Evolutionary conservation across 2,329 filamentous ascomycete species (phyloP).

Genomic region (Fusarium sp.): DNA sequence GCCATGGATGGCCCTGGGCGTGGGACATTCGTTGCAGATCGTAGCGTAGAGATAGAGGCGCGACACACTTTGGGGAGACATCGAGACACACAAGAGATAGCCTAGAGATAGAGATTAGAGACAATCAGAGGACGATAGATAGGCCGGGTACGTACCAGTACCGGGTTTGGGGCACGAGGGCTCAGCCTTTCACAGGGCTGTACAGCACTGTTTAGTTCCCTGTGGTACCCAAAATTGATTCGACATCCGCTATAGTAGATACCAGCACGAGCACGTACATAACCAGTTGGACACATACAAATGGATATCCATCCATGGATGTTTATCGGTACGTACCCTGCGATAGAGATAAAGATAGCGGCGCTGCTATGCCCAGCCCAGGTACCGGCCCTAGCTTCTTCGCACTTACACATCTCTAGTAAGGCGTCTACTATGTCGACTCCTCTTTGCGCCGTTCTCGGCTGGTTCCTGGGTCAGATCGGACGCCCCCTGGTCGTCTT

Average conservation of each 20-base stretch:
- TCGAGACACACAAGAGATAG: conserved; percentile 17
- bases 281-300: conserved; percentile 50
- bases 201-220: conserved; percentile 26
- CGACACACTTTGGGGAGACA: conserved; percentile 10
- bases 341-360: conserved; percentile 47
- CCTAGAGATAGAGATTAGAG: conserved; percentile 33
- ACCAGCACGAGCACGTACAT: conserved; percentile 33
- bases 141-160: conserved; percentile 24
- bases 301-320: conserved; percentile 27
- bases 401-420: conserved; percentile 25
- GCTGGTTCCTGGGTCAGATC: conserved; percentile 45
- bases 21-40: conserved; percentile 37
- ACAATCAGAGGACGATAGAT: conserved; percentile 35
- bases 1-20: conserved; percentile 30
- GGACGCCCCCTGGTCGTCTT: conserved; percentile 16
- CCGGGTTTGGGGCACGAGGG: not conserved
- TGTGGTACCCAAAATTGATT: conserved; percentile 36
- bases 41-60: conserved; percentile 36
- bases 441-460: conserved; percentile 41
- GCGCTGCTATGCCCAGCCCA: conserved; percentile 28
- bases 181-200: conserved; percentile 32
- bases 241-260: conserved; percentile 7
- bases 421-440: conserved; percentile 32
- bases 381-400: conserved; percentile 36
- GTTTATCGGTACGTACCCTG: conserved; percentile 49